Evolutionary conservation across 225 moss, liverwort and hornwort species (phyloP), one percentile per base, ranked within the genome.

Genomic region (Asterella californica): DNA sequence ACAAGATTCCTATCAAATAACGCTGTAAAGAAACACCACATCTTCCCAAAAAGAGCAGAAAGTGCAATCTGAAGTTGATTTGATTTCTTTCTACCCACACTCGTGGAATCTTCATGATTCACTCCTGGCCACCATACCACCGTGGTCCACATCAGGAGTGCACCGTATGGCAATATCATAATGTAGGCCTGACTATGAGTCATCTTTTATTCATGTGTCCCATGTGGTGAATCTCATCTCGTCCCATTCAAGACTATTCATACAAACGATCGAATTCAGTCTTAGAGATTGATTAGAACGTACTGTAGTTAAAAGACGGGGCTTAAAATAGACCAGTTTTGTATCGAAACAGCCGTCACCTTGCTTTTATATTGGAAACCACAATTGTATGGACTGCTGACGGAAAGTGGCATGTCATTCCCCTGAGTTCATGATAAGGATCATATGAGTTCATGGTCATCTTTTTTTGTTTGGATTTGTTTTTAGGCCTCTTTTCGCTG

Each of bases 401-500:
- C 71, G 42, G 2, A 0, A 48, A 36, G 25, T 15, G 1, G 71
- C 25, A 72, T 69, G 74, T 74, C 74, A 50, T 74, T 70, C 49
- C 47, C 6, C 10, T 32, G 74, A 74, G 53, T 74, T 29, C 22
- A 52, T 33, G 72, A 72, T 74, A 74, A 74, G 74, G 74, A n/a
- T n/a, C n/a, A n/a, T 74, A 74, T 32, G 52, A 30, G 17, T n/a
- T 72, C 46, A 48, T 72, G 25, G 42, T 72, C 25, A 42, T 72
- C 42, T n/a, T n/a, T n/a, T n/a, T n/a, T n/a, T n/a, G n/a, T n/a
- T n/a, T n/a, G n/a, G n/a, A n/a, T n/a, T n/a, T n/a, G n/a, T n/a
- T n/a, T n/a, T n/a, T n/a, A n/a, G n/a, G n/a, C n/a, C n/a, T n/a
- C n/a, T n/a, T n/a, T n/a, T n/a, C n/a, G n/a, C n/a, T n/a, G n/a